Evolutionary conservation across 2,329 filamentous ascomycete genomes (phyloP), one percentile per base, ranked within the genome.

Genomic region (Trichothecium sympodiale): DNA sequence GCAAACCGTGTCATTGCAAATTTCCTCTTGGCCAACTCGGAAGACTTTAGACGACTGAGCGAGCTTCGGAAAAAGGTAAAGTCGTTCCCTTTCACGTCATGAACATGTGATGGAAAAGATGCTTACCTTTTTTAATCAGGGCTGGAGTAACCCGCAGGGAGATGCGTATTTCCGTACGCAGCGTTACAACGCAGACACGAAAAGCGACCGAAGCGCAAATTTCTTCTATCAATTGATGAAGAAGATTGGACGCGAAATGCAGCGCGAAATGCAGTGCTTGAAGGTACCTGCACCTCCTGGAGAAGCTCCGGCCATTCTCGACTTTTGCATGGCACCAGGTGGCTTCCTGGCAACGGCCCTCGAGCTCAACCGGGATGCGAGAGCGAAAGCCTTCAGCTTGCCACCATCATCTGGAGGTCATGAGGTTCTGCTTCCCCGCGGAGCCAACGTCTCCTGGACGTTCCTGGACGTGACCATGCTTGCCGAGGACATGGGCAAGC

Each of bases 261-360:
- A 71, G 7, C 8, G 26, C 1, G 35, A 36, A 0, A 62, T 56
- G 1, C 35, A 39, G 3, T 57, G 51, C 12, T 51, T 67, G n/a
- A 38, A 32, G 9, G 38, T 59, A 12, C 3, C 4, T 3, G 20
- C 9, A 5, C 29, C n/a, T 15, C 17, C 33, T 2, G 36, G 34
- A 4, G 25, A n/a, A 41, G 38, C 20, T 5, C 42, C 45, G 1
- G 45, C 31, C 8, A 55, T 75, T 15, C 60, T 77, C 2, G 71
- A 77, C 42, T 56, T 73, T 41, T 73, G 71, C 47, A 64, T 69
- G 55, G 71, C 71, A 0, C 71, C 71, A 0, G 71, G 71, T 4
- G 71, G 65, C 2, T 77, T 71, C 42, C 49, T 66, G 3, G 40
- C 44, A 0, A 51, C 48, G 8, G 58, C 58, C 0, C 41, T 71